Evolutionary conservation across 1,284 basidiomycete species (phyloP).

Genomic region (Thelephora terrestris): DNA sequence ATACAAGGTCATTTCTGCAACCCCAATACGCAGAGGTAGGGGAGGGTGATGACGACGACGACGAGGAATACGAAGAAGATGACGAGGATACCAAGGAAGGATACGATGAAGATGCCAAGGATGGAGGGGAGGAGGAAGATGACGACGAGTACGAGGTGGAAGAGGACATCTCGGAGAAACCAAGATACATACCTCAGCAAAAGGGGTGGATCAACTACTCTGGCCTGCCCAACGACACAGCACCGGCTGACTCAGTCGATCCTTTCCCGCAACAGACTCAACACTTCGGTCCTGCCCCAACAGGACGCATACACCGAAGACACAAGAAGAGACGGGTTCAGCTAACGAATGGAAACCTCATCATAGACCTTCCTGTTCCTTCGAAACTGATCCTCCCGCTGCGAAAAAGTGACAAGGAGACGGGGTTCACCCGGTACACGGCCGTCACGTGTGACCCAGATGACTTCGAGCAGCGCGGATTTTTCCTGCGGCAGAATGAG

Average conservation of each 20-base stretch:
- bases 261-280: conserved; percentile 49
- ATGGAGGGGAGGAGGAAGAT: conserved; percentile 11
- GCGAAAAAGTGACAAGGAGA: conserved; percentile 68
- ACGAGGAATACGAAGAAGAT: conserved; percentile 10
- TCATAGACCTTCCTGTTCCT: conserved; percentile 78
- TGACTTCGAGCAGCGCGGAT: conserved; percentile 77
- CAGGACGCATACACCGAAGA: conserved; percentile 65
- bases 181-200: conserved; percentile 3
- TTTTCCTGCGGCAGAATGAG: conserved; percentile 80
- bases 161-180: neutral
- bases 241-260: conserved; percentile 15
- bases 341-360: conserved; percentile 78
- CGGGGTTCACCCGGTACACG: conserved; percentile 75
- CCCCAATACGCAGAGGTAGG: neutral
- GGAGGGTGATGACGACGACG: conserved; percentile 1
- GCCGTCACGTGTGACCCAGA: conserved; percentile 93
- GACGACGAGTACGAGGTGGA: conserved; percentile 4
- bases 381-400: conserved; percentile 78
- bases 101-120: neutral
- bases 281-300: conserved; percentile 82
- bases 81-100: conserved; percentile 17
- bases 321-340: conserved; percentile 68
- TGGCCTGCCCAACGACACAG: neutral
- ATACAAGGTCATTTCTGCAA: neutral
- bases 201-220: conserved; percentile 11